phyloP scores from a whole-genome alignment of 73 alveolate genomes.

The Breviolum minutum region DNA sequence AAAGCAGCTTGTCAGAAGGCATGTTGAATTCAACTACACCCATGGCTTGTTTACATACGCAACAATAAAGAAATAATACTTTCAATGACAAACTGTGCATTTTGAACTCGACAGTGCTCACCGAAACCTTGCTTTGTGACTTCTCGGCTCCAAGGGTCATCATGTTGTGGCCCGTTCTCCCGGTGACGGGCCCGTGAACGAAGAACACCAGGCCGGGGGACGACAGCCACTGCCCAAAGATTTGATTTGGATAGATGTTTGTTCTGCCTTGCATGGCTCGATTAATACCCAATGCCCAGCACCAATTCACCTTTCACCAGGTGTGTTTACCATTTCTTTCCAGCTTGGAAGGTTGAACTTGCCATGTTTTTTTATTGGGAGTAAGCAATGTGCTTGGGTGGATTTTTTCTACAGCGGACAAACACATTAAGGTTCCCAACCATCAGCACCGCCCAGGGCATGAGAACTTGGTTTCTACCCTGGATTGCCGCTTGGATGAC shows the following conservation, averaged over 20 bases:
- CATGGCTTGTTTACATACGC: too few relatives aligned
- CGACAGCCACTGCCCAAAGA: too few relatives aligned
- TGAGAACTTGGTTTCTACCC: conserved; percentile 85
- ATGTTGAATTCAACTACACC: too few relatives aligned
- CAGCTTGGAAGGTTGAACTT: neutral
- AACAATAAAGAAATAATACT: too few relatives aligned
- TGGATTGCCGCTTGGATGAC: conserved; percentile 9
- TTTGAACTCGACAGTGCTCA: too few relatives aligned
- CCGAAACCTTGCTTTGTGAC: too few relatives aligned
- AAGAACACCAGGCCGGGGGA: neutral
- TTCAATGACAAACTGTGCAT: too few relatives aligned
- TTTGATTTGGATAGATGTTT: too few relatives aligned
- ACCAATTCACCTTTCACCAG: too few relatives aligned
- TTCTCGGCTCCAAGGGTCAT: neutral
- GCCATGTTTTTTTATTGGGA: neutral
- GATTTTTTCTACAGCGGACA: neutral
- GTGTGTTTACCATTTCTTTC: neutral
- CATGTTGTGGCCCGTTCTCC: conserved; percentile 31
- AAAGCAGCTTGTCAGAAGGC: too few relatives aligned
- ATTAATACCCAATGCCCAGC: too few relatives aligned
- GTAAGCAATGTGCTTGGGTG: neutral
- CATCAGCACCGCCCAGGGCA: conserved; percentile 1
- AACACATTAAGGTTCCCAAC: neutral
- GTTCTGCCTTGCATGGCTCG: too few relatives aligned
- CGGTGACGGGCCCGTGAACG: neutral